Evolutionary conservation across 164 flowering plant species (phyloP).

Genomic region (Nymphaea colorata): DNA sequence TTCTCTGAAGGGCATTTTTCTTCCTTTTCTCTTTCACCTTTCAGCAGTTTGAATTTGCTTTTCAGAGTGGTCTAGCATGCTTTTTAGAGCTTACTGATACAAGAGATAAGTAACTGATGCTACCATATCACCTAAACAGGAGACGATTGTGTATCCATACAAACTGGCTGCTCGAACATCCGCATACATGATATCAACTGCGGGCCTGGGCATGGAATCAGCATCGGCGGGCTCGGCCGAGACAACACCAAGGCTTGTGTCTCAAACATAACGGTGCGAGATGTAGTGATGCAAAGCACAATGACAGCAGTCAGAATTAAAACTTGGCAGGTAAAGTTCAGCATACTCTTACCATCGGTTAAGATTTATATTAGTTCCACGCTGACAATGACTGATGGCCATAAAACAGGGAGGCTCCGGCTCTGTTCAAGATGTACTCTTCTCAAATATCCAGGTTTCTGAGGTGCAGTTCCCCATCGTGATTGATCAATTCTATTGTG

Average conservation of each 20-base stretch:
- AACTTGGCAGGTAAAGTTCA: slow-evolving; percentile 39
- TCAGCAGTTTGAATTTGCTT: neutral
- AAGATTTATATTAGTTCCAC: neutral
- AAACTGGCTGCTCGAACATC: slow-evolving; percentile 29
- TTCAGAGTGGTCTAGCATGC: neutral
- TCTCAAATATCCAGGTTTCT: slow-evolving; percentile 39
- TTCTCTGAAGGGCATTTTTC: neutral
- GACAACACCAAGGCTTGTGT: slow-evolving; percentile 40
- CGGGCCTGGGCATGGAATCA: slow-evolving; percentile 47
- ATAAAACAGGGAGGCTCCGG: slow-evolving; percentile 35
- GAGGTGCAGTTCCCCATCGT: slow-evolving; percentile 29
- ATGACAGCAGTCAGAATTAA: slow-evolving; percentile 38
- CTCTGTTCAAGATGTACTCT: slow-evolving; percentile 23
- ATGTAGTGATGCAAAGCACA: slow-evolving; percentile 24
- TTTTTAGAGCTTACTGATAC: neutral
- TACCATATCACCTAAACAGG: slow-evolving; percentile 14
- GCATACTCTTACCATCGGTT: neutral
- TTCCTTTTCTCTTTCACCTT: neutral
- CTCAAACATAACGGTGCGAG: slow-evolving; percentile 33
- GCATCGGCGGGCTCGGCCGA: slow-evolving; percentile 41
- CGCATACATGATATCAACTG: slow-evolving; percentile 26
- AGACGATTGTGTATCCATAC: slow-evolving; percentile 42
- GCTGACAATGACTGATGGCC: neutral
- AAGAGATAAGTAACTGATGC: neutral
- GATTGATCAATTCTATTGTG: slow-evolving; percentile 43